Evolutionary conservation across 2,329 filamentous ascomycete genomes (phyloP).

Genomic region (Colletotrichum paranaense): DNA sequence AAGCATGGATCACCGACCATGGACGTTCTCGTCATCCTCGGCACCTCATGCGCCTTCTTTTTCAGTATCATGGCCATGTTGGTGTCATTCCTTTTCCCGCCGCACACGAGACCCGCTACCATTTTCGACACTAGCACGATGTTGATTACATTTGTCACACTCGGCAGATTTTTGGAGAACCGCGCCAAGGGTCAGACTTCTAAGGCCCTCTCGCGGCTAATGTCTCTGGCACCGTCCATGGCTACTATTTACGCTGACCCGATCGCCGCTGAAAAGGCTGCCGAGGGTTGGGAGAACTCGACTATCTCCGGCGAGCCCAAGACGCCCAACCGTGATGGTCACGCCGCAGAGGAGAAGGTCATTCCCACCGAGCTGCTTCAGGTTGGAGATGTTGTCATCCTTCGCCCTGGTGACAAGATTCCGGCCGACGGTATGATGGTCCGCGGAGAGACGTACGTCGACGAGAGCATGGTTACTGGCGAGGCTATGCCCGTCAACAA

Average conservation of each 20-base stretch:
- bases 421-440: slow-evolving; percentile 91
- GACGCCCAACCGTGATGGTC: slow-evolving; percentile 59
- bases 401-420: slow-evolving; percentile 96
- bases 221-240: slow-evolving; percentile 97
- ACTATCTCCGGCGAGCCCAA: slow-evolving; percentile 56
- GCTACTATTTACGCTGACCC: slow-evolving; percentile 96
- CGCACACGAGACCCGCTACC: slow-evolving; percentile 84
- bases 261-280: slow-evolving; percentile 90
- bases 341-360: slow-evolving; percentile 81
- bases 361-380: slow-evolving; percentile 96
- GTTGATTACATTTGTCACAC: slow-evolving; percentile 94
- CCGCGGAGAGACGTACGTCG: slow-evolving; percentile 90
- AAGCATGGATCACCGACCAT: slow-evolving; percentile 94
- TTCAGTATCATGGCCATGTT: slow-evolving; percentile 92
- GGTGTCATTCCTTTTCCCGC: slow-evolving; percentile 79
- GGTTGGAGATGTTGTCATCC: slow-evolving; percentile 91
- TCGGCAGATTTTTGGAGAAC: slow-evolving; percentile 94
- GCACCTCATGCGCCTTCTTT: slow-evolving; percentile 95
- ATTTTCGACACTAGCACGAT: slow-evolving; percentile 99
- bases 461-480: slow-evolving; percentile 98
- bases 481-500: slow-evolving; percentile 97
- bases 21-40: slow-evolving; percentile 95
- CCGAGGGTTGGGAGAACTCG: slow-evolving; percentile 77
- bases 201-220: slow-evolving; percentile 89
- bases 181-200: slow-evolving; percentile 96